Conservation (phyloP, 2,329 filamentous ascomycete genomes). For the Botrytis paeoniae region DNA sequence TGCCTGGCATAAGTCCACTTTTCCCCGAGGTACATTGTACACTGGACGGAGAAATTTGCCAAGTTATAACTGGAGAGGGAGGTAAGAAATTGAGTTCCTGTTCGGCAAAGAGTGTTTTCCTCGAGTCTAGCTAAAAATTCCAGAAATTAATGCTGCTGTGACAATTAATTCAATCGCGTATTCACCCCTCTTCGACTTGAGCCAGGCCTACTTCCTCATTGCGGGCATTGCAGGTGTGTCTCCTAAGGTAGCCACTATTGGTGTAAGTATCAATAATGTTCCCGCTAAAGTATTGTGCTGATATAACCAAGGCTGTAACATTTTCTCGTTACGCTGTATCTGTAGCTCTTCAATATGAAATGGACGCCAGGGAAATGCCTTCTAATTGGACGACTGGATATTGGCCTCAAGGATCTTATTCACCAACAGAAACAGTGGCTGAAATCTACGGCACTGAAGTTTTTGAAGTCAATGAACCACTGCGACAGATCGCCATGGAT, state of each 20-base stretch:
- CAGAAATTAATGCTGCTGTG: slow-evolving; percentile 61
- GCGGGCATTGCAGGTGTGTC: slow-evolving; percentile 72
- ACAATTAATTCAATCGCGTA: slow-evolving; percentile 60
- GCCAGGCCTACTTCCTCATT: slow-evolving; percentile 65
- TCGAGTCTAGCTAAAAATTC: neutral
- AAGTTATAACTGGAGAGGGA: slow-evolving; percentile 42
- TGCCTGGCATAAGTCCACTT: slow-evolving; percentile 57
- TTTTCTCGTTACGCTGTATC: slow-evolving; percentile 68
- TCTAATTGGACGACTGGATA: slow-evolving; percentile 64
- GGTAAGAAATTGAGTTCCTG: neutral
- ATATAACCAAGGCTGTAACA: slow-evolving; percentile 50
- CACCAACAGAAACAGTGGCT: slow-evolving; percentile 52
- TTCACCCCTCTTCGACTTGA: slow-evolving; percentile 61
- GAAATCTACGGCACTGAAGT: slow-evolving; percentile 65
- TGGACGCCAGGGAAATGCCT: slow-evolving; percentile 66
- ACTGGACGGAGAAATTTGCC: slow-evolving; percentile 56
- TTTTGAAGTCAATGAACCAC: slow-evolving; percentile 58
- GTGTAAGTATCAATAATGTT: slow-evolving; percentile 28
- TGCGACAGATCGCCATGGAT: slow-evolving; percentile 47
- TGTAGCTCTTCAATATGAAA: slow-evolving; percentile 70
- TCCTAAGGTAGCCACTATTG: slow-evolving; percentile 62
- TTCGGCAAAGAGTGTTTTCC: neutral
- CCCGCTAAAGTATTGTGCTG: neutral
- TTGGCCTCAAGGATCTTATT: slow-evolving; percentile 56
- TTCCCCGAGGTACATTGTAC: slow-evolving; percentile 64